Evolutionary conservation across 192 early-diverging fungal species (phyloP).

Genomic region (Mortierella claussenii): DNA sequence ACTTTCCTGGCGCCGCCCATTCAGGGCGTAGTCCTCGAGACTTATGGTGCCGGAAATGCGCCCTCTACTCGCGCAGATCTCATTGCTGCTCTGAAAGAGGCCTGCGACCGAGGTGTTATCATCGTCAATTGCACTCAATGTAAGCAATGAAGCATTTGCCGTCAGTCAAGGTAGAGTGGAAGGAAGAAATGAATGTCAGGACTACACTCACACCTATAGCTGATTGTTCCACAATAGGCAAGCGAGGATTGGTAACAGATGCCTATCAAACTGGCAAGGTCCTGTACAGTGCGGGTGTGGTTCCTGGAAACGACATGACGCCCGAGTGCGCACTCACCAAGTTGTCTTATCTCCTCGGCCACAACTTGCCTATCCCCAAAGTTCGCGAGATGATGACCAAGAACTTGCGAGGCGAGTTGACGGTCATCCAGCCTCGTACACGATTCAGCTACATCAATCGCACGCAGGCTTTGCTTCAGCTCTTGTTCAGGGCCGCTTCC

Average conservation of each 20-base stretch:
- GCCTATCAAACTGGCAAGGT: constrained; percentile 91
- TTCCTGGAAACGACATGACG: constrained; percentile 95
- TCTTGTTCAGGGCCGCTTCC: constrained; percentile 54
- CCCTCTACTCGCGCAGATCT: constrained; percentile 90
- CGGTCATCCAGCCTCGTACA: constrained; percentile 70
- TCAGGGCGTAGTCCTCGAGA: constrained; percentile 93
- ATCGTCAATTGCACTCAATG: constrained; percentile 98
- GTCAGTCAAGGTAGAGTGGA: too few species aligned
- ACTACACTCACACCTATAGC: too few species aligned
- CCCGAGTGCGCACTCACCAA: constrained; percentile 97
- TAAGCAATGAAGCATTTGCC: too few species aligned
- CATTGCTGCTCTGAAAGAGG: constrained; percentile 84
- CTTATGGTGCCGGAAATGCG: constrained; percentile 97
- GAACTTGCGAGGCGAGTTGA: constrained; percentile 94
- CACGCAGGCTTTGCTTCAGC: constrained; percentile 63
- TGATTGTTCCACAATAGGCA: constrained; percentile 53
- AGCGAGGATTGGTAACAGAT: constrained; percentile 89
- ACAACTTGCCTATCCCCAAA: constrained; percentile 66
- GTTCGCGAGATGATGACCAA: constrained; percentile 84
- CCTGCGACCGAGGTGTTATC: constrained; percentile 91
- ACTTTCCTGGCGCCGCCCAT: constrained; percentile 89
- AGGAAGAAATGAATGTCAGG: too few species aligned
- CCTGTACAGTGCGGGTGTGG: constrained; percentile 80
- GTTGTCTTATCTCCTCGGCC: constrained; percentile 91
- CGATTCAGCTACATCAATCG: constrained; percentile 75